Evolutionary conservation across 768 basidiomycete genomes (phyloP), one percentile per base, ranked within the genome.

Genomic region (Trametes cubensis): DNA sequence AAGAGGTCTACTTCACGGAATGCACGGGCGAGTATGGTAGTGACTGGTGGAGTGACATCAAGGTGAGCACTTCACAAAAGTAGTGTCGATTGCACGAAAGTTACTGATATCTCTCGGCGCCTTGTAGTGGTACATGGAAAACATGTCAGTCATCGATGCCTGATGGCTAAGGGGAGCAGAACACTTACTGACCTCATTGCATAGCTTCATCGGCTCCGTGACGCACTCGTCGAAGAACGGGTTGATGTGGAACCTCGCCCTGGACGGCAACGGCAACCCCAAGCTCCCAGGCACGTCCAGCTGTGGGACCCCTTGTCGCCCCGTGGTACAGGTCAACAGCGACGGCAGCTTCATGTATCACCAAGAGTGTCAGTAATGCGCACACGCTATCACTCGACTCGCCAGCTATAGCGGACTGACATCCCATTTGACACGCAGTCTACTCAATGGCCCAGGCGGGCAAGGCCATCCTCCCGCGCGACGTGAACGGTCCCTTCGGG

Each of bases 41-140:
- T 7, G 87, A 90, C 69, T 92, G 89, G 90, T 93, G 90, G 90
- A 77, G 75, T 50, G 88, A 91, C 67, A 86, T 91, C 73, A 92
- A 91, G 81, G 88, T 85, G 58, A 6, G 73, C 50, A 64, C 44
- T 53, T 14, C 46, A 2, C 3, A 11, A 11, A 4, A 5, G 10
- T 6, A 6, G 45, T 11, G 21, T 2, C 34, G 7, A 7, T 7
- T 20, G 10, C 15, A n/a, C n/a, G n/a, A n/a, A n/a, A n/a, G 42
- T 6, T 3, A 17, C 8, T 46, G 38, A 41, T 21, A 46, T 26
- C 42, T 53, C 34, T 40, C 38, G 6, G 18, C 44, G 13, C 4
- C 50, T 49, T 14, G 30, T 58, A 86, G 85, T 89, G 87, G 87
- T 85, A 87, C 61, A 84, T 88, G 80, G 80, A 86, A 64, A 86